Conservation (phyloP, 192 early-diverging fungal species). For the Cladochytrium replicatum region DNA sequence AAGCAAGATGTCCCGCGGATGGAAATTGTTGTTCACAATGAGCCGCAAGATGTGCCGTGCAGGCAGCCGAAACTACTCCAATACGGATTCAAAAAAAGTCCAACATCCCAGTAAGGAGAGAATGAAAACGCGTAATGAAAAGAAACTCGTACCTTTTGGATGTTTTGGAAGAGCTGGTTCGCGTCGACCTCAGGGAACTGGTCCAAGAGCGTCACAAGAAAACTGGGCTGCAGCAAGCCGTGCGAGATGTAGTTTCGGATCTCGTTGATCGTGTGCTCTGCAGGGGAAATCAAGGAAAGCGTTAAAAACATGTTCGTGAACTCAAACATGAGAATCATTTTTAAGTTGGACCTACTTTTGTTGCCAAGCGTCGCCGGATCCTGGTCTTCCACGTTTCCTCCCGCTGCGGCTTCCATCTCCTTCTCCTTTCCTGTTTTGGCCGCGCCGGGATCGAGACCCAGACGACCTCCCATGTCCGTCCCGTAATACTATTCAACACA, state of each 20-base stretch:
- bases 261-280: constrained; percentile 32
- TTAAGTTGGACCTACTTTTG: too few relatives aligned
- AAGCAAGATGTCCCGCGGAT: constrained; percentile 37
- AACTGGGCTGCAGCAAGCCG: constrained; percentile 33
- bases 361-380: too few relatives aligned
- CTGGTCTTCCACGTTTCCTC: too few relatives aligned
- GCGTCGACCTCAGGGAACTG: constrained; percentile 31
- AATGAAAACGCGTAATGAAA: background rate
- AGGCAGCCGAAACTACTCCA: constrained; percentile 20
- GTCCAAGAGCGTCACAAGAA: constrained; percentile 31
- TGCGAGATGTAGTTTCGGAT: constrained; percentile 42
- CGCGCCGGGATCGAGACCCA: too few relatives aligned
- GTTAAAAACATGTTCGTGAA: too few relatives aligned
- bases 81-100: background rate
- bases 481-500: too few relatives aligned
- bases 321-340: background rate
- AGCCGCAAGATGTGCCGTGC: constrained; percentile 31
- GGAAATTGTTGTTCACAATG: constrained; percentile 30
- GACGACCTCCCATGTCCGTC: too few relatives aligned
- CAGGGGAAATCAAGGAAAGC: too few relatives aligned
- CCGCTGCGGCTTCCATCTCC: too few relatives aligned
- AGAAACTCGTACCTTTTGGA: constrained; percentile 30
- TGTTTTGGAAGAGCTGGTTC: constrained; percentile 25
- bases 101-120: background rate
- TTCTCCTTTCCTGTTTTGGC: too few relatives aligned